Base-by-base conservation (phyloP, 1,139 yeast genomes). In the Lodderomyces pseudojiufengensis region DNA sequence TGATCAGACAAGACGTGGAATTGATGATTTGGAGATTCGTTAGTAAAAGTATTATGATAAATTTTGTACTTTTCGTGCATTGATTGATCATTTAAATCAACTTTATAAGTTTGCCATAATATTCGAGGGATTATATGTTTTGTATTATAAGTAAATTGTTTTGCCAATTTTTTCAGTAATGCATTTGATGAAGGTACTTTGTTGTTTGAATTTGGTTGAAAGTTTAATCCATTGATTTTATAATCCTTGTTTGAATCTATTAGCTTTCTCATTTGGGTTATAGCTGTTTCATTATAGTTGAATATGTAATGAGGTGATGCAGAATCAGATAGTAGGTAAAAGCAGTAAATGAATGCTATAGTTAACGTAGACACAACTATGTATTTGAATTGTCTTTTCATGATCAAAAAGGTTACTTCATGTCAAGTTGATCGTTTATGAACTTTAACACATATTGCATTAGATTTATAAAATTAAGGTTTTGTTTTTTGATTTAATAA, bases 61-160 rank as follows among this genome's bases (percentile, higher is more conserved):
- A 47, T 37, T 28, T 48, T 56, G 47, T 78, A 80, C 12, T 59
- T 53, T 9, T 53, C 39, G 3, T 92, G 84, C 46, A 81, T 77
- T 1, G 64, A 57, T 5, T 61, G 62, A 45, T 80, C 77, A 9
- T 70, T 69, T 15, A 73, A 49, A 6, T 73, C 76, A 9, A 76
- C 80, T 60, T 88, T 90, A 97, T 97, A 92, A 1, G 98, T 92
- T 60, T 92, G 98, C 97, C 97, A 92, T 31, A 92, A 78, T 41
- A 73, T 73, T 42, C 80, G 81, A 18, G 92, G 95, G 41, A 84
- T 77, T 10, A 72, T 69, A 36, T 65, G 60, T 13, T 58, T 43
- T 2, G 78, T 68, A 40, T 81, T 81, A 56, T 86, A 88, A 0
- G 95, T 95, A 53, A 82, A 85, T 46, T 77, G 77, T 48, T 55